phyloP scores from a whole-genome alignment of 805 yeast genomes.

The Saccharomycopsis sp. region DNA sequence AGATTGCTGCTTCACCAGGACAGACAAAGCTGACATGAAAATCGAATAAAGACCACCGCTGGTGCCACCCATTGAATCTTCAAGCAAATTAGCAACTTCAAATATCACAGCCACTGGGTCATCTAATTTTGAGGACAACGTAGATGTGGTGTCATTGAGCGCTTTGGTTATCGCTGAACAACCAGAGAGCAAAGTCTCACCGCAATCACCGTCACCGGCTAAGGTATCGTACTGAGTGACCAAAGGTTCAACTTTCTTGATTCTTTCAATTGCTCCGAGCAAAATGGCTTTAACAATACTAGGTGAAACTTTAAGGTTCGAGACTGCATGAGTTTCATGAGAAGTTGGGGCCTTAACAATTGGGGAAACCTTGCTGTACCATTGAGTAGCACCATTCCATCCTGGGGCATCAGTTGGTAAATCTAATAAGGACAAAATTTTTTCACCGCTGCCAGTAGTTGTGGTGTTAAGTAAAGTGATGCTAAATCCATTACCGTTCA shows the following conservation, averaged over 20 bases:
- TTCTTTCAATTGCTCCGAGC: slow-evolving; percentile 41
- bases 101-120: slow-evolving; percentile 17
- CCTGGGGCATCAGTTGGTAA: slow-evolving; percentile 74
- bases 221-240: slow-evolving; percentile 79
- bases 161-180: slow-evolving; percentile 62
- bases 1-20: slow-evolving; percentile 34
- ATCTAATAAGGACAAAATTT: slow-evolving; percentile 55
- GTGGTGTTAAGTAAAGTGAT: slow-evolving; percentile 72
- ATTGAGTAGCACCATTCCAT: slow-evolving; percentile 40
- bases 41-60: slow-evolving; percentile 92
- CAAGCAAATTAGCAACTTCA: slow-evolving; percentile 74
- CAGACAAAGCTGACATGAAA: slow-evolving; percentile 68
- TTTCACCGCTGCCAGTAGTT: slow-evolving; percentile 35
- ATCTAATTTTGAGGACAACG: slow-evolving; percentile 50
- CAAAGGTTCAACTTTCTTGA: slow-evolving; percentile 66
- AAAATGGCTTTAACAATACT: slow-evolving; percentile 31
- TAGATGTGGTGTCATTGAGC: slow-evolving; percentile 35
- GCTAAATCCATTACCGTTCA: slow-evolving; percentile 89
- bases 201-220: slow-evolving; percentile 98
- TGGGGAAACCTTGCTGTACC: slow-evolving; percentile 23
- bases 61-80: slow-evolving; percentile 94
- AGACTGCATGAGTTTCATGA: slow-evolving; percentile 27
- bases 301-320: slow-evolving; percentile 28
- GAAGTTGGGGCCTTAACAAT: slow-evolving; percentile 26
- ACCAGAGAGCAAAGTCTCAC: slow-evolving; percentile 81